Base-by-base conservation (phyloP, 2,329 filamentous ascomycete genomes). In the Whalleya microplaca region DNA sequence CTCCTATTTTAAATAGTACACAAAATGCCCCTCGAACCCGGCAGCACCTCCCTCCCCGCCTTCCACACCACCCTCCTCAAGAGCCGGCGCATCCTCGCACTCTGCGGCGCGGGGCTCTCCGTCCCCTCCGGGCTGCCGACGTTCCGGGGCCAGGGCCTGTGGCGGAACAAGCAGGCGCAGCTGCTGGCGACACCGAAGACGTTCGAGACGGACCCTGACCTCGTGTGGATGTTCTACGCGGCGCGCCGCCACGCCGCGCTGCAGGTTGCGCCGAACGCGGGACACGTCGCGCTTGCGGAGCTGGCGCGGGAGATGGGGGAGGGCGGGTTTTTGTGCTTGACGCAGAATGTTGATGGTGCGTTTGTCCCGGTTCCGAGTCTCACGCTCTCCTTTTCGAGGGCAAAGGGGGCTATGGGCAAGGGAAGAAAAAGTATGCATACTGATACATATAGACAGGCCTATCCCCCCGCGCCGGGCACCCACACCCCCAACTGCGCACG, bases 171-270 rank as follows among this genome's bases (percentile, higher is more conserved):
- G 69, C 83, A 91, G 66, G 86, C 90, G 12, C 87, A 80, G 1
- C 75, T 77, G 7, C 78, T 96, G 2, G 92, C 23, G 23, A 27
- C 90, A 0, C 85, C 86, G 12, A 79, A 84, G 49, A 91, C 91
- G 1, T 96, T 96, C 69, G 70, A 77, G 19, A 73, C 68, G 4
- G 83, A 95, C 66, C 91, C 92, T 0, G 90, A 83, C 6, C 79
- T 96, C 3, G 91, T 96, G 10, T 96, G 92, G 92, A 83, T 95
- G 60, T 96, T 96, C 71, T 96, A 96, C 74, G 87, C 81, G 55
- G 92, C 92, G 73, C 78, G 91, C 21, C 79, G 91, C 48, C 91
- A 96, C 70, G 88, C 90, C 84, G 86, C 89, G 0, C 78, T 96
- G 45, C 77, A 83, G 45, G 91, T 84, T 1, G 76, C 86, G 62